Conservation (phyloP, 768 basidiomycete species). For the Tubosaeta sp. region DNA sequence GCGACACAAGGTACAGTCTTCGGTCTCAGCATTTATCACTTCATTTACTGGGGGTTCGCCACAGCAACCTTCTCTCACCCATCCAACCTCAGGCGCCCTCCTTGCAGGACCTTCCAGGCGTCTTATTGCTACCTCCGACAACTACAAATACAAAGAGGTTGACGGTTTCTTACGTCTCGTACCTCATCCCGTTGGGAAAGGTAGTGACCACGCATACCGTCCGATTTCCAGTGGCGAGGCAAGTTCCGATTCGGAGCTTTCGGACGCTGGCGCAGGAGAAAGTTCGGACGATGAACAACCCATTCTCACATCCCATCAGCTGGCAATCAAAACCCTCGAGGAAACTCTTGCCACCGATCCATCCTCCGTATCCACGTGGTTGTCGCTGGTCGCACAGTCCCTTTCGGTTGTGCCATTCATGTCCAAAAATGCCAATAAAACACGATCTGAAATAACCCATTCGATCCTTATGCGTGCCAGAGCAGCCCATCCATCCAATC, state of each 20-base stretch:
- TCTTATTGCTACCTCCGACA: conserved; percentile 36
- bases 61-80: conserved; percentile 51
- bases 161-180: conserved; percentile 64
- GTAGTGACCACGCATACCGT: conserved; percentile 44
- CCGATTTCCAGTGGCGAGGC: conserved; percentile 38
- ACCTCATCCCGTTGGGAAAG: conserved; percentile 33
- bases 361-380: conserved; percentile 55
- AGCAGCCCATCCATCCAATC: conserved; percentile 48
- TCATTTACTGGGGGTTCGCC: conserved; percentile 5
- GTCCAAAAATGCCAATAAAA: conserved; percentile 65
- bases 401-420: conserved; percentile 55
- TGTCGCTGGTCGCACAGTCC: conserved; percentile 58
- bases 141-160: conserved; percentile 54
- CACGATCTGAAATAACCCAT: conserved; percentile 66
- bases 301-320: conserved; percentile 51
- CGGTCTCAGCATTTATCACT: neutral
- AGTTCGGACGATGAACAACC: conserved; percentile 35
- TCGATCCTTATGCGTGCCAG: conserved; percentile 67
- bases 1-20: conserved; percentile 38
- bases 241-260: conserved; percentile 33
- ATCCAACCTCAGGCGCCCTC: conserved; percentile 50
- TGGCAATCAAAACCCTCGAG: conserved; percentile 56
- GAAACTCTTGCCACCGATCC: conserved; percentile 48
- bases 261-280: conserved; percentile 28
- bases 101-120: conserved; percentile 48